Conservation (phyloP, 2,329 filamentous ascomycete genomes). For the Sarocladium strictum region DNA sequence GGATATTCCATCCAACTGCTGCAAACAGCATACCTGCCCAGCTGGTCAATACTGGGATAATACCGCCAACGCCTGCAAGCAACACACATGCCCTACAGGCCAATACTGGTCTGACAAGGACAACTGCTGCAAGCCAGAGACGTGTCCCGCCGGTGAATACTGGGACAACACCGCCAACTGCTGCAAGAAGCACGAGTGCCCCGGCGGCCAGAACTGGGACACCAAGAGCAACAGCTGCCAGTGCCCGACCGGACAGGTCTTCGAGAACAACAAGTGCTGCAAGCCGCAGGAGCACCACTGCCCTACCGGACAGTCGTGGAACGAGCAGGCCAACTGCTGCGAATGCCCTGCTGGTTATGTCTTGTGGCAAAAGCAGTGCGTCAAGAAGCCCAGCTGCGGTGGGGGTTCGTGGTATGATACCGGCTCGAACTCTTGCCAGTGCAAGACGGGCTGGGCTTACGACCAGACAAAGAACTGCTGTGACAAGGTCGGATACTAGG, state of each 20-base stretch:
- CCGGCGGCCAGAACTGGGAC: background rate
- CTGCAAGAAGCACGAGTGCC: conserved; percentile 1
- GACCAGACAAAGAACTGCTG: conserved; percentile 1
- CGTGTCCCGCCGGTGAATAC: background rate
- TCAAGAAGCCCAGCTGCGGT: background rate
- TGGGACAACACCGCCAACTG: background rate
- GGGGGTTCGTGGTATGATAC: background rate
- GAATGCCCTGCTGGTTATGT: background rate
- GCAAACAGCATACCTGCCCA: conserved; percentile 2
- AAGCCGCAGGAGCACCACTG: conserved; percentile 1
- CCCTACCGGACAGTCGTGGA: background rate
- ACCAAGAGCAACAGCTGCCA: background rate
- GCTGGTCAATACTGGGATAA: background rate
- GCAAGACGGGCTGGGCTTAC: background rate
- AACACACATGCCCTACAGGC: background rate
- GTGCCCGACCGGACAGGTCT: background rate
- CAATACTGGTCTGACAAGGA: background rate
- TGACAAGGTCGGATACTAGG: background rate
- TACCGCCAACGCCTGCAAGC: background rate
- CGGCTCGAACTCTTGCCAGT: background rate
- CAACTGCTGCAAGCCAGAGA: background rate
- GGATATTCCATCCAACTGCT: background rate
- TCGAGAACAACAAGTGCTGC: background rate
- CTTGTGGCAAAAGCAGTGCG: background rate
- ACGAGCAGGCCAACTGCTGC: background rate